A percentile compares a stretch with the other conserved stretches of the same genome.
Evolutionary conservation across 805 yeast genomes (phyloP).

Genomic region (Wickerhamiella cacticola): DNA sequence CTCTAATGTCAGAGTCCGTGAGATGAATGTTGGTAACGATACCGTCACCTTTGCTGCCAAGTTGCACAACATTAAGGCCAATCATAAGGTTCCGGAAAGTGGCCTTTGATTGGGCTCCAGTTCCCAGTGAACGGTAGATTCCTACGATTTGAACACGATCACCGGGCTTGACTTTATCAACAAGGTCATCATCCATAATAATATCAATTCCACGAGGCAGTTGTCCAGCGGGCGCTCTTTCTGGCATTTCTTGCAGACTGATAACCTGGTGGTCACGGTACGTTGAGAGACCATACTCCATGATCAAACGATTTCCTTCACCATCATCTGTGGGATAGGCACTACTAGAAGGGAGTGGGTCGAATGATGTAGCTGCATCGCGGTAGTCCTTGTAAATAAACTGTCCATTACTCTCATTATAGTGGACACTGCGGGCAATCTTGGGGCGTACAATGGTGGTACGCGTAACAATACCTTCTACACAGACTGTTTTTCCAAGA

Average conservation of each 20-base stretch:
- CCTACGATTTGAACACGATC: slow-evolving; percentile 92
- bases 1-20: slow-evolving; percentile 72
- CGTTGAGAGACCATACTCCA: slow-evolving; percentile 87
- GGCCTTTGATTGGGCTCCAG: slow-evolving; percentile 42
- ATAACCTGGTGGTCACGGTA: slow-evolving; percentile 90
- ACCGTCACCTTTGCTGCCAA: slow-evolving; percentile 81
- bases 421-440: slow-evolving; percentile 81
- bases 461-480: slow-evolving; percentile 92
- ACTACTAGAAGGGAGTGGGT: slow-evolving; percentile 70
- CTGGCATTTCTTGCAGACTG: slow-evolving; percentile 95
- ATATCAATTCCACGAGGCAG: slow-evolving; percentile 87
- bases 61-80: slow-evolving; percentile 79
- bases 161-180: slow-evolving; percentile 87
- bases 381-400: slow-evolving; percentile 86
- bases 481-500: slow-evolving; percentile 68
- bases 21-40: slow-evolving; percentile 52
- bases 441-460: slow-evolving; percentile 91
- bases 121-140: slow-evolving; percentile 83
- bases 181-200: slow-evolving; percentile 87
- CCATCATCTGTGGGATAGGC: slow-evolving; percentile 87
- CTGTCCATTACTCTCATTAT: slow-evolving; percentile 68
- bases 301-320: slow-evolving; percentile 74
- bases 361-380: slow-evolving; percentile 84
- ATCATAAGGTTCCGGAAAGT: slow-evolving; percentile 73
- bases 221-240: slow-evolving; percentile 95